phyloP scores from a whole-genome alignment of 2,329 filamentous ascomycete species.

The Aurifilum marmelostoma region DNA sequence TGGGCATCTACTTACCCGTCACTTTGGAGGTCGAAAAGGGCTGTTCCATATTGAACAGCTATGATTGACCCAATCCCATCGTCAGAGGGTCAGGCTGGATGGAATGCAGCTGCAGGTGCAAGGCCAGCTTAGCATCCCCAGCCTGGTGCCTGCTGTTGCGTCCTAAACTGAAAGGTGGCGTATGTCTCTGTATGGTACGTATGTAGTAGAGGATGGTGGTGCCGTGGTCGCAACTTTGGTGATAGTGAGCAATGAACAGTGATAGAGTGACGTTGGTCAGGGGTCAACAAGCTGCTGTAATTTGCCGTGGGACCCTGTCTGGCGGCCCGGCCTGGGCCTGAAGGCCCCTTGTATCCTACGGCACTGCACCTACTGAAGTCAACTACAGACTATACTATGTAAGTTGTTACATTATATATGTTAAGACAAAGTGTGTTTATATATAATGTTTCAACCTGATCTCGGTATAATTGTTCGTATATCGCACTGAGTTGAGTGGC shows the following conservation, averaged over 20 bases:
- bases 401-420: too few relatives aligned
- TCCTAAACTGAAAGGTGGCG: not conserved
- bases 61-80: constrained; percentile 31
- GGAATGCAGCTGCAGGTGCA: constrained; percentile 13
- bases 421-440: too few relatives aligned
- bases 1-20: constrained; percentile 59
- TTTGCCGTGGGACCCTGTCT: not conserved
- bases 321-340: not conserved
- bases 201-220: not conserved
- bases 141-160: constrained; percentile 1
- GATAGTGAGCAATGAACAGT: not conserved
- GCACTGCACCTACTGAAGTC: not conserved
- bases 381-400: too few relatives aligned
- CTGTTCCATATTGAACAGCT: constrained; percentile 62
- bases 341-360: not conserved
- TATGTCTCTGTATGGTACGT: not conserved
- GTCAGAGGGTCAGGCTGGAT: not conserved
- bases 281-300: constrained; percentile 2
- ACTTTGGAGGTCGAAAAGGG: constrained; percentile 75
- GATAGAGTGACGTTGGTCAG: not conserved
- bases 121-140: constrained; percentile 28
- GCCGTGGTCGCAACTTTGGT: not conserved
- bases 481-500: too few relatives aligned
- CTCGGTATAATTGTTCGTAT: too few relatives aligned
- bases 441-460: too few relatives aligned